phyloP scores from a whole-genome alignment of 805 yeast species.

The Yamadazyma sp. region DNA sequence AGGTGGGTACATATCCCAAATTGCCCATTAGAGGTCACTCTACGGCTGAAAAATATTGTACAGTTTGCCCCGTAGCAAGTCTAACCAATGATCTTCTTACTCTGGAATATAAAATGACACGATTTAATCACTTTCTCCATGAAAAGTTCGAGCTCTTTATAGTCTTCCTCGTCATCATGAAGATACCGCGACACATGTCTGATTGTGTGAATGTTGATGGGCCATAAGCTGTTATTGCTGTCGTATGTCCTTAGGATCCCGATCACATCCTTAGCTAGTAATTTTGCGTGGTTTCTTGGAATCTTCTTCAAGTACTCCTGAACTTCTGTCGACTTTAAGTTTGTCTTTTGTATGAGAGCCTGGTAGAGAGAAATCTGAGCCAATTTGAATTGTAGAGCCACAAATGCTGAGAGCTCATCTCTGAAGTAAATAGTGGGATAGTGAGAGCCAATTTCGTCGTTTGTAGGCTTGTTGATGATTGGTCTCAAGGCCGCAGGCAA shows the following conservation, averaged over 20 bases:
- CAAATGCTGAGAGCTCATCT: conserved; percentile 37
- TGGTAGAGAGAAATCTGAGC: conserved; percentile 31
- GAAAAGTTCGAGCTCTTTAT: conserved; percentile 21
- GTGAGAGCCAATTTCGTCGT: conserved; percentile 14
- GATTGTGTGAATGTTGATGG: conserved; percentile 34
- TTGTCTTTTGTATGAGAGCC: conserved; percentile 22
- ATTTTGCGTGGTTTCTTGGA: conserved; percentile 25
- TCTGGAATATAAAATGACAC: conserved; percentile 18
- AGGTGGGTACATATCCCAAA: too few relatives aligned
- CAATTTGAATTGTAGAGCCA: conserved; percentile 29
- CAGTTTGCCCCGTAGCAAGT: too few relatives aligned
- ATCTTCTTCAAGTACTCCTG: conserved; percentile 23
- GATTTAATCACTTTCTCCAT: conserved; percentile 18
- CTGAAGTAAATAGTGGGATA: conserved; percentile 36
- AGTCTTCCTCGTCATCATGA: conserved; percentile 23
- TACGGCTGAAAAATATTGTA: too few relatives aligned
- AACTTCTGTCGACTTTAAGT: conserved; percentile 16
- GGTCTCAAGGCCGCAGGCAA: conserved; percentile 35
- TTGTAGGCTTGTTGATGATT: conserved; percentile 27
- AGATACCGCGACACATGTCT: conserved; percentile 27
- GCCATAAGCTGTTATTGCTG: conserved; percentile 32
- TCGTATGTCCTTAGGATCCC: conserved; percentile 42
- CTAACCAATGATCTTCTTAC: conserved; percentile 16
- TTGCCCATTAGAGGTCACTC: too few relatives aligned
- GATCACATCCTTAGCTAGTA: conserved; percentile 34